Conservation (phyloP, 2,329 filamentous ascomycete genomes). For the Aspergillus jensenii region DNA sequence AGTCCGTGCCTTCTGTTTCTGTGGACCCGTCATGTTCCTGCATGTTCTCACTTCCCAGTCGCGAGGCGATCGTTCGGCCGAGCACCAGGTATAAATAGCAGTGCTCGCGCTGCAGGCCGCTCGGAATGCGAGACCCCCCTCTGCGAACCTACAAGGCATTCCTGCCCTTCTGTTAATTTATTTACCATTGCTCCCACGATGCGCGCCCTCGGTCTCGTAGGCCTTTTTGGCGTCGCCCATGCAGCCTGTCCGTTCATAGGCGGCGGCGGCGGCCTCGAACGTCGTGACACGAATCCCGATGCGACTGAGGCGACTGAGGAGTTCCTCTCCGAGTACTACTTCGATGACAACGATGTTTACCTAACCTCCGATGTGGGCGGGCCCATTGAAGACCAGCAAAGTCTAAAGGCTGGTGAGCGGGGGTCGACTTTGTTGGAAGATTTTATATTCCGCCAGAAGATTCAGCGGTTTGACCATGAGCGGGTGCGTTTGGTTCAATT, state of each 20-base stretch:
- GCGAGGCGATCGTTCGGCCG: neutral
- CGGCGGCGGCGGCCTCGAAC: constrained; percentile 23
- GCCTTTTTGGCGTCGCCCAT: constrained; percentile 36
- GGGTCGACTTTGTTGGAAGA: constrained; percentile 71
- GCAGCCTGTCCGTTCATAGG: constrained; percentile 45
- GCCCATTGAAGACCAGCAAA: constrained; percentile 66
- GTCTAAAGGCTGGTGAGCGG: constrained; percentile 64
- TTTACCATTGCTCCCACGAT: constrained; percentile 17
- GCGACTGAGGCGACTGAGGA: constrained; percentile 35
- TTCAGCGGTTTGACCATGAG: constrained; percentile 70
- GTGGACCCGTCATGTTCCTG: neutral
- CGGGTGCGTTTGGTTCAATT: constrained; percentile 48
- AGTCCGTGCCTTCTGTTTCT: neutral
- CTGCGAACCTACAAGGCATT: neutral
- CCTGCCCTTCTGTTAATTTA: neutral
- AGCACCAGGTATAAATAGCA: neutral
- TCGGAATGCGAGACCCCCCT: neutral
- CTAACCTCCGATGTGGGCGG: constrained; percentile 68
- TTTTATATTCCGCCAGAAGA: constrained; percentile 71
- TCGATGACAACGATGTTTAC: constrained; percentile 56
- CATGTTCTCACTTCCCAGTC: neutral
- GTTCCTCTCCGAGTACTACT: constrained; percentile 45
- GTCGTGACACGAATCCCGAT: constrained; percentile 25
- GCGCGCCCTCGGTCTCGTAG: constrained; percentile 26
- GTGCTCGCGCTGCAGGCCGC: neutral